Evolutionary conservation across 805 yeast genomes (phyloP), one percentile per base, ranked within the genome.

Genomic region (Yarrowia deformans): DNA sequence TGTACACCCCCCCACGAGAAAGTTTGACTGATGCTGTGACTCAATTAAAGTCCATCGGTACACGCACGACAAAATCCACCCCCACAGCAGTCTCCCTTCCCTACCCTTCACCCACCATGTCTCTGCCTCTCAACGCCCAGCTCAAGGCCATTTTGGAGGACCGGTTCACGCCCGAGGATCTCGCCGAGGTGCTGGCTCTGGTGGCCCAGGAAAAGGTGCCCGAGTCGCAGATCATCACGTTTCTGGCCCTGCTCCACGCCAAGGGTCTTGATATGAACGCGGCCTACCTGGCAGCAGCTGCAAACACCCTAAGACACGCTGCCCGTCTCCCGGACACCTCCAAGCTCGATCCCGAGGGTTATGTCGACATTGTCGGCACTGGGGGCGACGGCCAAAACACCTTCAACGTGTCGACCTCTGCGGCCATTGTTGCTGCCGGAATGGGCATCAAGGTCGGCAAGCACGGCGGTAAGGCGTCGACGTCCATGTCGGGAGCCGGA

Each of bases 301-400:
- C 92, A 0, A 80, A 81, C 23, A 87, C 95, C 1, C 85, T 94
- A 34, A 80, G 90, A 70, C 85, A 86, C 73, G 85, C 84, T 48
- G 78, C 81, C 23, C 69, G 69, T 35, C 70, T 71, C 35, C 69
- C 79, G 35, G 75, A 74, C 56, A 48, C 10, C 7, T 32, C 70
- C 14, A 52, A 45, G 12, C 56, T 71, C 4, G 67, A 69, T 40
- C 70, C 79, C 0, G 78, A 77, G 0, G 90, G 90, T 0, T 89
- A 84, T 73, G 83, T 89, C 7, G 99, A 95, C 77, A 91, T 95
- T 39, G 99, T 95, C 7, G 99, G 99, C 1, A 95, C 99, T 0
- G 99, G 99, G 35, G 99, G 99, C 16, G 99, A 95, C 77, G 97
- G 97, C 1, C 97, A 95, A 76, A 90, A 95, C 77, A 95, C 99